These are phyloP conservation scores for Letharia lupina DNA, from an alignment of 495 filamentous ascomycete genomes.

Conservation along the genomic window DNA sequence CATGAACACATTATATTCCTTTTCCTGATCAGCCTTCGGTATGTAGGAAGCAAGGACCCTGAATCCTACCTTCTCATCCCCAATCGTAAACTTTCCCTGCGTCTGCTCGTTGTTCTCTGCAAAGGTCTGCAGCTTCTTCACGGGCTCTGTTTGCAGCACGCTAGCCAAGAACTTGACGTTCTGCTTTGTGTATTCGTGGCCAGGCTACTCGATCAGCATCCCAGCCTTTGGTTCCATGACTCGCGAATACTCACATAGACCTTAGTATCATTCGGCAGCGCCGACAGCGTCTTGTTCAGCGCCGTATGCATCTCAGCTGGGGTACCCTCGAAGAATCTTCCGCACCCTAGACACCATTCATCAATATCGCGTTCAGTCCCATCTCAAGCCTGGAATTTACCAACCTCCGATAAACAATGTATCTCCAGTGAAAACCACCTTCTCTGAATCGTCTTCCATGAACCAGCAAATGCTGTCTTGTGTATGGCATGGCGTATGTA, in stretches of 20 bases:
- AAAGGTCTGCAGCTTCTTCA: conserved; percentile 69
- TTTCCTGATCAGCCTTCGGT: conserved; percentile 4
- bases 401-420: conserved; percentile 89
- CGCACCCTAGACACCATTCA: conserved; percentile 57
- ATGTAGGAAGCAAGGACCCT: background rate
- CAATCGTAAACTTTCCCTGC: conserved; percentile 94
- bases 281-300: conserved; percentile 72
- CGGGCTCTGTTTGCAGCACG: conserved; percentile 56
- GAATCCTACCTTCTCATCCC: conserved; percentile 78
- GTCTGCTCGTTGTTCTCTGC: conserved; percentile 76
- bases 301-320: conserved; percentile 87
- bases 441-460: conserved; percentile 72
- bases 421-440: conserved; percentile 89
- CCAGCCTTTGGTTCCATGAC: background rate
- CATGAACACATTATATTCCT: conserved; percentile 99
- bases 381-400: background rate
- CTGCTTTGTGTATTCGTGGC: conserved; percentile 93
- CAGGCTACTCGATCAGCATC: conserved; percentile 48
- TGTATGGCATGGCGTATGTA: conserved; percentile 95
- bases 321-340: conserved; percentile 94
- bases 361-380: background rate
- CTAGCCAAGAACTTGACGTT: conserved; percentile 81
- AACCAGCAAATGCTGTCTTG: conserved; percentile 95
- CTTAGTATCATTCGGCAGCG: conserved; percentile 82
- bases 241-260: conserved; percentile 61